Evolutionary conservation across 768 basidiomycete species (phyloP).

Genomic region (Dentipellis sp.): DNA sequence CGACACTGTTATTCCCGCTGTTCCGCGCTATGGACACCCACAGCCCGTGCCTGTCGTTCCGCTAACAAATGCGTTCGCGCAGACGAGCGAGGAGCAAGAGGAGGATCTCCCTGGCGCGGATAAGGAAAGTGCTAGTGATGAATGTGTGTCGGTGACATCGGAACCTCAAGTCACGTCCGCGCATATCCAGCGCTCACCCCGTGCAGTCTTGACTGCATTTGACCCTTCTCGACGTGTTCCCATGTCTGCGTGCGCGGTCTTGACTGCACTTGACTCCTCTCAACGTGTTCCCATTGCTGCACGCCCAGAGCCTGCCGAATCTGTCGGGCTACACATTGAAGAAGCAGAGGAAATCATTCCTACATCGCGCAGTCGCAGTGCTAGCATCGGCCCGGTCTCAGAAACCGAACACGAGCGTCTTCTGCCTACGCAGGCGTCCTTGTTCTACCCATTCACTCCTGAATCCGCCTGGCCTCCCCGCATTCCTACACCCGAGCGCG

Average conservation of each 20-base stretch:
- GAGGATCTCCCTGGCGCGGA: not conserved
- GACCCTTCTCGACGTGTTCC: not conserved
- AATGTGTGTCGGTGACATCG: too few relatives aligned
- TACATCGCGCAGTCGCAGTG: not conserved
- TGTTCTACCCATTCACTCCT: too few relatives aligned
- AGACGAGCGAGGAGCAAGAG: not conserved
- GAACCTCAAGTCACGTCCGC: not conserved
- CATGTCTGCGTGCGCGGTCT: not conserved
- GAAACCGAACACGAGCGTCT: too few relatives aligned
- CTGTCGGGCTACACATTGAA: not conserved
- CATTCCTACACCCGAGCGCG: too few relatives aligned
- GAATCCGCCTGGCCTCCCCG: too few relatives aligned
- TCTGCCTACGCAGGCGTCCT: too few relatives aligned
- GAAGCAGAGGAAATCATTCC: not conserved
- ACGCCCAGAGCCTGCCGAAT: not conserved
- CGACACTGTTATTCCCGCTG: slow-evolving; percentile 36
- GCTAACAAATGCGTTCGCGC: not conserved
- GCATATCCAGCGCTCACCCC: not conserved
- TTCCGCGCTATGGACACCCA: slow-evolving; percentile 22
- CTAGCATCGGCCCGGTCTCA: not conserved
- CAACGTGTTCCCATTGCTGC: not conserved
- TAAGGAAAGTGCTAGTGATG: not conserved
- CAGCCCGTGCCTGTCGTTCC: not conserved
- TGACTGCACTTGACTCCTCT: not conserved
- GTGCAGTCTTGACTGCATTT: too few relatives aligned